Conservation (phyloP, 2,329 filamentous ascomycete genomes). For the Pyrenophora graminea region DNA sequence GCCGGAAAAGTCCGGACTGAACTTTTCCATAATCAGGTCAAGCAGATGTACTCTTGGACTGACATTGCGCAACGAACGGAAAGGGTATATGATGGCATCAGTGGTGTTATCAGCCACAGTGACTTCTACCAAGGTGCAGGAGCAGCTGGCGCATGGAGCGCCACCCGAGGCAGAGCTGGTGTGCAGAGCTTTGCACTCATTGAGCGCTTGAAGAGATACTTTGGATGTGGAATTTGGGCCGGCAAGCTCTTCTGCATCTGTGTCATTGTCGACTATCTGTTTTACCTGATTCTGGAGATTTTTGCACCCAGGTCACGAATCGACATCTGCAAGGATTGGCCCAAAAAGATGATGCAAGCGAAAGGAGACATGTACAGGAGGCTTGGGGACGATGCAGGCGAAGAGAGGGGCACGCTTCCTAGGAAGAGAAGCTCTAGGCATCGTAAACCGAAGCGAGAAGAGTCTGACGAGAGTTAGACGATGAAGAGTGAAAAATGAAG, state of each 20-base stretch:
- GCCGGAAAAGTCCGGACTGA: slow-evolving; percentile 88
- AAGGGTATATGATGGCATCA: slow-evolving; percentile 92
- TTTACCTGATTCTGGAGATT: slow-evolving; percentile 87
- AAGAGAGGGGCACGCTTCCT: slow-evolving; percentile 1
- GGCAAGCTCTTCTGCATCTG: slow-evolving; percentile 96
- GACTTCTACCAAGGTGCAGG: slow-evolving; percentile 87
- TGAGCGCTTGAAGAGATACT: slow-evolving; percentile 92
- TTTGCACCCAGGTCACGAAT: slow-evolving; percentile 83
- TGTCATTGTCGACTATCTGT: slow-evolving; percentile 88
- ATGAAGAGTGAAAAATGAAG: neutral
- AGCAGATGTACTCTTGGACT: slow-evolving; percentile 98
- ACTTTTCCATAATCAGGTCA: slow-evolving; percentile 93
- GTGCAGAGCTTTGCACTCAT: slow-evolving; percentile 90
- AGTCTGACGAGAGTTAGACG: slow-evolving; percentile 23
- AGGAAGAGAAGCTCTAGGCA: slow-evolving; percentile 38
- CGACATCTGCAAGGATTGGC: slow-evolving; percentile 90
- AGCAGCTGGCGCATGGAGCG: slow-evolving; percentile 67
- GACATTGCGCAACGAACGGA: slow-evolving; percentile 94
- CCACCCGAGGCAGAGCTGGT: slow-evolving; percentile 68
- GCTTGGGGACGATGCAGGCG: slow-evolving; percentile 13
- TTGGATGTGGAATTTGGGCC: slow-evolving; percentile 97
- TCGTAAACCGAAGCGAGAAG: slow-evolving; percentile 31
- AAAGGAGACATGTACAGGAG: slow-evolving; percentile 19
- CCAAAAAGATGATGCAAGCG: slow-evolving; percentile 63
- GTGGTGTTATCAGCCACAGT: slow-evolving; percentile 78